phyloP scores from a whole-genome alignment of 208 protist species.

The Trypanosoma rangeli region DNA sequence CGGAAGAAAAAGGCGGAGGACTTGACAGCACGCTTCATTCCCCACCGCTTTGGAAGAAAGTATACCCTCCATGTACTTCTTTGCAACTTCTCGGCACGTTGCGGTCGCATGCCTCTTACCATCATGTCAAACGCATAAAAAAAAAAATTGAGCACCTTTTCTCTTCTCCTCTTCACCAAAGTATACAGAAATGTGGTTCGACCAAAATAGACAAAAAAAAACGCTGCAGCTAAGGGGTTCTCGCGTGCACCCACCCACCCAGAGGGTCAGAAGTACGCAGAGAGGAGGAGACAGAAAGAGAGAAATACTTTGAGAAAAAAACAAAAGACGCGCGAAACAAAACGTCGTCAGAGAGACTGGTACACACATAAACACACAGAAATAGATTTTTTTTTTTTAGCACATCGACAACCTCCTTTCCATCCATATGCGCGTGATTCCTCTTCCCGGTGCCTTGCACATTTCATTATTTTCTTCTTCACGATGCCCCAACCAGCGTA shows the following conservation, averaged over 20 bases:
- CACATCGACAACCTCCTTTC: neutral
- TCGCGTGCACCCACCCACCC: too few relatives aligned
- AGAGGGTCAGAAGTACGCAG: neutral
- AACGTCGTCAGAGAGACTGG: neutral
- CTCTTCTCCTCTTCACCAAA: neutral
- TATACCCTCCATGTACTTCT: neutral
- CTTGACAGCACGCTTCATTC: neutral
- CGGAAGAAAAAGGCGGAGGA: neutral
- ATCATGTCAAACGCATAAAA: neutral
- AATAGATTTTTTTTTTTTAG: neutral
- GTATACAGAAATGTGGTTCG: too few relatives aligned
- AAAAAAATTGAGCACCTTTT: neutral
- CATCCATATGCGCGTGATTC: neutral
- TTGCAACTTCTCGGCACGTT: neutral
- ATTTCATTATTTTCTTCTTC: constrained; percentile 17
- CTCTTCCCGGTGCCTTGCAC: constrained; percentile 12
- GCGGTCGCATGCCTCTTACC: neutral
- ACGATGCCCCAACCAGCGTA: constrained; percentile 75
- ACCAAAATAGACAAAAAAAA: neutral
- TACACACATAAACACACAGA: neutral
- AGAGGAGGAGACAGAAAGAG: constrained; percentile 8
- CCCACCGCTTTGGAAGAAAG: neutral
- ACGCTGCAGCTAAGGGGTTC: neutral
- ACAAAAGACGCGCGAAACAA: neutral
- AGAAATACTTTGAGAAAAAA: constrained; percentile 7